Conservation (phyloP, 2,329 filamentous ascomycete species). For the Epichloe aotearoae region DNA sequence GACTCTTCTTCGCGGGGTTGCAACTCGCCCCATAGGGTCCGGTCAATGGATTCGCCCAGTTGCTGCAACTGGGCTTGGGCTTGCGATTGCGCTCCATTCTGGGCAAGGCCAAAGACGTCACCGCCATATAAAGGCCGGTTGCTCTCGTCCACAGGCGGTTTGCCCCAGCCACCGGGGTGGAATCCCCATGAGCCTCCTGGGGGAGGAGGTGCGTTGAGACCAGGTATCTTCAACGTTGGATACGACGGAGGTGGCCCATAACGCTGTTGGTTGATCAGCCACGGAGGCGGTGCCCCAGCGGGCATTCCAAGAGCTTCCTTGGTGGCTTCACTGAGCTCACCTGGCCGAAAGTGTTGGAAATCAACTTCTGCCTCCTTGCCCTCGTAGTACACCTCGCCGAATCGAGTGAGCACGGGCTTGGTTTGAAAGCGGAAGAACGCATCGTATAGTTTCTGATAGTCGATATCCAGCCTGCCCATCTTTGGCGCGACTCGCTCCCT, state of each 20-base stretch:
- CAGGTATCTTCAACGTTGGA: conserved; percentile 86
- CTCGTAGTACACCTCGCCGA: conserved; percentile 98
- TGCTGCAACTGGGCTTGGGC: conserved; percentile 25
- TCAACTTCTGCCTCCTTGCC: conserved; percentile 98
- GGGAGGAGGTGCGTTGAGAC: conserved; percentile 90
- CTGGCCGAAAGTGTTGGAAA: conserved; percentile 75
- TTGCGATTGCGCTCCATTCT: conserved; percentile 24
- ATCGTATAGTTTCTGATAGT: conserved; percentile 96
- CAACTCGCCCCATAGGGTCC: conserved; percentile 82
- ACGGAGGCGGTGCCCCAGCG: conserved; percentile 82
- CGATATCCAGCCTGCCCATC: conserved; percentile 94
- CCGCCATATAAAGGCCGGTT: conserved; percentile 86
- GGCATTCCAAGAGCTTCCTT: conserved; percentile 91
- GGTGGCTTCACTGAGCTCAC: conserved; percentile 77
- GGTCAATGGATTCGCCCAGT: conserved; percentile 68
- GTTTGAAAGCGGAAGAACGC: conserved; percentile 97
- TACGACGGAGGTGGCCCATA: conserved; percentile 90
- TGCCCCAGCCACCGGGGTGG: conserved; percentile 88
- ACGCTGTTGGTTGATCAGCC: conserved; percentile 94
- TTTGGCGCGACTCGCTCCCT: conserved; percentile 88
- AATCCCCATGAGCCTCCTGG: conserved; percentile 88
- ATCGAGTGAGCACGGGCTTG: conserved; percentile 85
- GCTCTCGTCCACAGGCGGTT: conserved; percentile 87
- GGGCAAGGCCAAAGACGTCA: conserved; percentile 74
- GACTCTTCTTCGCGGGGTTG: conserved; percentile 67